phyloP scores from a whole-genome alignment of 1,284 basidiomycete species.

The Anthracocystis walkeri region DNA sequence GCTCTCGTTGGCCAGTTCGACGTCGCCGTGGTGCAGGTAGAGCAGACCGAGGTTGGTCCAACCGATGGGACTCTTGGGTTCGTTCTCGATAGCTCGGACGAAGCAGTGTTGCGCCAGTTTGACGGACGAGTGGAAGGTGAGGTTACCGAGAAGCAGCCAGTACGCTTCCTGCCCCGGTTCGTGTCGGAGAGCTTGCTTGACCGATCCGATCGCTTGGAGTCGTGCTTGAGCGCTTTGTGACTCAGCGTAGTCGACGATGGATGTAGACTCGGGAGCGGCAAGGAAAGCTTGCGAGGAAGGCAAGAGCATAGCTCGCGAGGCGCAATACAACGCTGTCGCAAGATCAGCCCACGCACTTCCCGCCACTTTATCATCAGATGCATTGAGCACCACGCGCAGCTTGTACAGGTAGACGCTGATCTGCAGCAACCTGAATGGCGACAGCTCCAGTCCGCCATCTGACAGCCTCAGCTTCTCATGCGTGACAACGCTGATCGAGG shows the following conservation, averaged over 20 bases:
- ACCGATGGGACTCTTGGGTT: conserved; percentile 75
- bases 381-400: conserved; percentile 57
- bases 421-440: conserved; percentile 24
- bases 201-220: conserved; percentile 75
- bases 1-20: conserved; percentile 85
- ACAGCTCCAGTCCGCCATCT: conserved; percentile 4
- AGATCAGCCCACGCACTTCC: conserved; percentile 67
- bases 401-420: conserved; percentile 61
- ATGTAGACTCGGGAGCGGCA: not conserved
- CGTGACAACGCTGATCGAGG: conserved; percentile 50
- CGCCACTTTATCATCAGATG: conserved; percentile 50
- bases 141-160: conserved; percentile 85
- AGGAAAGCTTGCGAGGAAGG: conserved; percentile 71
- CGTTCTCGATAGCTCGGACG: conserved; percentile 86
- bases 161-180: conserved; percentile 81
- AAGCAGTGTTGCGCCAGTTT: conserved; percentile 90
- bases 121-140: conserved; percentile 78
- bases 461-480: conserved; percentile 16
- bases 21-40: conserved; percentile 84
- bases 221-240: conserved; percentile 70
- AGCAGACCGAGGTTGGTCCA: conserved; percentile 93
- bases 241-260: conserved; percentile 72
- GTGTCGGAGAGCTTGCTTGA: conserved; percentile 81
- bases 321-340: conserved; percentile 55
- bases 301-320: conserved; percentile 22